A percentile compares a stretch with the other conserved stretches of the same genome.
Conservation (phyloP, 2,329 filamentous ascomycete genomes). For the Fusarium sororula region DNA sequence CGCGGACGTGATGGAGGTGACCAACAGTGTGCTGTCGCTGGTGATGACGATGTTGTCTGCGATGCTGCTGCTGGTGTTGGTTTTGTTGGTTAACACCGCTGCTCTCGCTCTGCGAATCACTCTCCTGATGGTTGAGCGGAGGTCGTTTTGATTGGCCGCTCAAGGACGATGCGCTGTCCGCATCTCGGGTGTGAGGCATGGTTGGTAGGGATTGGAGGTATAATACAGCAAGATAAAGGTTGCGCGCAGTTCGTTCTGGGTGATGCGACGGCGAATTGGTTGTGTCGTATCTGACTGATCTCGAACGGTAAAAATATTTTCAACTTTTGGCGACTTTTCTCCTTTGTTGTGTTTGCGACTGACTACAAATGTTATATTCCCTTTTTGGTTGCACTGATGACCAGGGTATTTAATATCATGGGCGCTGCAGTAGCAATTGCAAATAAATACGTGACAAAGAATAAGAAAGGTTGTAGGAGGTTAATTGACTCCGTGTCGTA, state of each 20-base stretch:
- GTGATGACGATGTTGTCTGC: slow-evolving; percentile 45
- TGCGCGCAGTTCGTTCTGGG: slow-evolving; percentile 2
- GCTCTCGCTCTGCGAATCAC: slow-evolving; percentile 47
- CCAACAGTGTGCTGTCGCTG: slow-evolving; percentile 49
- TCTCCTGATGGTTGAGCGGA: slow-evolving; percentile 49
- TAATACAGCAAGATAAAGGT: slow-evolving; percentile 17
- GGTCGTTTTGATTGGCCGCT: slow-evolving; percentile 66
- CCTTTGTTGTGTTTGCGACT: slow-evolving; percentile 25
- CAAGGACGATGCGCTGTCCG: slow-evolving; percentile 57
- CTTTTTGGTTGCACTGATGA: slow-evolving; percentile 26
- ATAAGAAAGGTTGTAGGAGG: slow-evolving; percentile 8
- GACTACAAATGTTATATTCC: slow-evolving; percentile 26
- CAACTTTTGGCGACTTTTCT: background rate
- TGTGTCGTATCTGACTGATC: background rate
- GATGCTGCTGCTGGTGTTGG: slow-evolving; percentile 45
- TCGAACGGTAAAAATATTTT: background rate
- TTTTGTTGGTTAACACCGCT: slow-evolving; percentile 44
- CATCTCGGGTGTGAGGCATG: slow-evolving; percentile 58
- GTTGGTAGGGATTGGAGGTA: slow-evolving; percentile 32
- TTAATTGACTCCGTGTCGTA: slow-evolving; percentile 4
- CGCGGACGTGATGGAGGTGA: slow-evolving; percentile 61
- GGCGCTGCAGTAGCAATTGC: slow-evolving; percentile 9
- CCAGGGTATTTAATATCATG: slow-evolving; percentile 32
- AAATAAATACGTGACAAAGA: background rate
- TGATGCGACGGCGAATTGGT: slow-evolving; percentile 12